Percentiles rank a stretch among this genome's conserved stretches.
phyloP scores from a whole-genome alignment of 1,139 yeast genomes.

The Nakaseomyces delphensis region DNA sequence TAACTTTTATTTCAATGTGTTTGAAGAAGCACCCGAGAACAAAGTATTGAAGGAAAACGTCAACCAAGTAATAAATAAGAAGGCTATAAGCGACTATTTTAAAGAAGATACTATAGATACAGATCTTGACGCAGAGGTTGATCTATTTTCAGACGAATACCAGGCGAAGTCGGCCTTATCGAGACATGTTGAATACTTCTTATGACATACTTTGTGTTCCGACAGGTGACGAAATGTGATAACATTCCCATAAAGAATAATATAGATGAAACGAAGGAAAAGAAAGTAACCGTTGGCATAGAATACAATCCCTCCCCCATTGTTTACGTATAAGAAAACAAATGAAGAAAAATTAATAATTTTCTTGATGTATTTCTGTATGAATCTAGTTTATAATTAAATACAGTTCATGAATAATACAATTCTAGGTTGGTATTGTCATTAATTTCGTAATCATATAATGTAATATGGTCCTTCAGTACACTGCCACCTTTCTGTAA shows the following conservation, averaged over 20 bases:
- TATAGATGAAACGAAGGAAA: no score
- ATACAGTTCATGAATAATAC: constrained; percentile 60
- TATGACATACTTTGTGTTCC: constrained; percentile 31
- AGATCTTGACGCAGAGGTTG: constrained; percentile 12
- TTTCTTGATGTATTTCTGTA: neutral
- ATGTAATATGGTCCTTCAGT: constrained; percentile 78
- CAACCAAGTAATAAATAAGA: constrained; percentile 19
- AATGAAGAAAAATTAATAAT: neutral
- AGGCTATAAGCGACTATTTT: constrained; percentile 24
- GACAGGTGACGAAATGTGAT: neutral
- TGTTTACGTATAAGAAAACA: neutral
- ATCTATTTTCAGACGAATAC: constrained; percentile 31
- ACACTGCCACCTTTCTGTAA: constrained; percentile 73
- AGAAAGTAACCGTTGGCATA: neutral
- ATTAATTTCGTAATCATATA: constrained; percentile 90
- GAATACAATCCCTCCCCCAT: neutral
- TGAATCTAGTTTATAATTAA: neutral
- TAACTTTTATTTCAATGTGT: constrained; percentile 73
- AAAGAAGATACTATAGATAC: constrained; percentile 14
- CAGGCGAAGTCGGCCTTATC: constrained; percentile 30
- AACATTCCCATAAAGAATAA: no score
- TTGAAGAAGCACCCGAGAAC: constrained; percentile 93
- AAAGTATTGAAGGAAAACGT: constrained; percentile 30
- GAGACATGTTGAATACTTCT: constrained; percentile 61
- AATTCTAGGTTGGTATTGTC: constrained; percentile 82